Evolutionary conservation across 148 eudicot species (phyloP), one percentile per base, ranked within the genome.

Genomic region (Talinum fruticosum): DNA sequence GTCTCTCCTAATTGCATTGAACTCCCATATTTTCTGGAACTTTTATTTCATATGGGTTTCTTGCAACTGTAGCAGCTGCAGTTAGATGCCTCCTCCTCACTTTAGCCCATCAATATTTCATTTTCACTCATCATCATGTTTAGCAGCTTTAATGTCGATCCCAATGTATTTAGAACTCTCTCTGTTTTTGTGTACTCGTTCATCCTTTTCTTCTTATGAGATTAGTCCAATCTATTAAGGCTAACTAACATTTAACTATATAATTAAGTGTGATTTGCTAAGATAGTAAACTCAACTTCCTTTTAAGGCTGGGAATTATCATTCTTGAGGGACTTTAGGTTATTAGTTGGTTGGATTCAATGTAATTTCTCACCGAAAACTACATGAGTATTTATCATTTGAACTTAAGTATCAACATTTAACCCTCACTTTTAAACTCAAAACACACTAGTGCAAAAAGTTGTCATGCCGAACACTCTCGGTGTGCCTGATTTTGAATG

Each of bases 31-130:
- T 10, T 24, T 24, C 16, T 19, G 23, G 23, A 49, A 1, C 33
- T 15, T 38, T 28, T 62, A 18, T 18, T 14, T 13, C 45, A 8
- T 26, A 28, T 26, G 23, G 82, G 14, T 57, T 69, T 75, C 69
- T 75, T 69, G 75, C 51, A 45, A 51, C 41, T 67, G 59, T 74
- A 66, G 72, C 44, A 66, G 66, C 2, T 15, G 57, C n/a, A 51
- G 23, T 16, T 51, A 15, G 57, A 51, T 51, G 23, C 57, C n/a
- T 4, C 23, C 45, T 41, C 10, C 57, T 51, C 57, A 51, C 57
- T 23, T 59, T 24, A 59, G 12, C 64, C 10, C 29, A 24, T 59
- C 6, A 28, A 59, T 23, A 8, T 59, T n/a, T 59, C 64, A 59
- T 59, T 59, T 13, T n/a, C 64, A 23, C 64, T 59, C 64, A 59